Evolutionary conservation across 139 green algal species (phyloP).

Genomic region (Tetratostichococcus sp.): DNA sequence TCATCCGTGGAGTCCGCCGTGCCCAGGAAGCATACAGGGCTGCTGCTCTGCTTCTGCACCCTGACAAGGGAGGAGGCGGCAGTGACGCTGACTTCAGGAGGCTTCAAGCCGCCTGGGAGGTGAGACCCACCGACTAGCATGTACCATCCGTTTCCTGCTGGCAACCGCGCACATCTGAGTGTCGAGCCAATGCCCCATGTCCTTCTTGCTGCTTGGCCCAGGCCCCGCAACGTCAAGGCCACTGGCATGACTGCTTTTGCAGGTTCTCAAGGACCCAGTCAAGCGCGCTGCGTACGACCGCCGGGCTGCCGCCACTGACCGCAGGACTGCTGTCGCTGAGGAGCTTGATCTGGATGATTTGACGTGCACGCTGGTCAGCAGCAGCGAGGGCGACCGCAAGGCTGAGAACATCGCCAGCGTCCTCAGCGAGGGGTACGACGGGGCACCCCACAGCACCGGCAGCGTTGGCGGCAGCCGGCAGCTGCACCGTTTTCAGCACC

Average conservation of each 20-base stretch:
- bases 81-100: neutral
- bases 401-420: too few relatives aligned
- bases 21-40: constrained; percentile 5
- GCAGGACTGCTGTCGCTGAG: neutral
- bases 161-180: too few relatives aligned
- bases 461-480: neutral
- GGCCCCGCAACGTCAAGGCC: too few relatives aligned
- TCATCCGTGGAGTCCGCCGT: too few relatives aligned
- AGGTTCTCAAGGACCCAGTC: constrained; percentile 9
- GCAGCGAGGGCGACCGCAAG: too few relatives aligned
- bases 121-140: neutral
- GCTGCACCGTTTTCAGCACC: neutral
- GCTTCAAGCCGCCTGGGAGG: constrained; percentile 2
- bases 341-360: constrained; percentile 2
- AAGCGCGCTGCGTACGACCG: constrained; percentile 1
- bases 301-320: neutral
- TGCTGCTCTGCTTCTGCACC: constrained; percentile 5
- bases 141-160: too few relatives aligned
- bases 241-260: too few relatives aligned
- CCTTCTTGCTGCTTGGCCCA: too few relatives aligned
- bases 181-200: too few relatives aligned
- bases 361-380: neutral
- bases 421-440: too few relatives aligned
- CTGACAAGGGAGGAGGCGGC: constrained; percentile 7
- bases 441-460: neutral